Evolutionary conservation across 1,284 basidiomycete species (phyloP), one percentile per base, ranked within the genome.

Genomic region (Rhodotorula mucilaginosa): DNA sequence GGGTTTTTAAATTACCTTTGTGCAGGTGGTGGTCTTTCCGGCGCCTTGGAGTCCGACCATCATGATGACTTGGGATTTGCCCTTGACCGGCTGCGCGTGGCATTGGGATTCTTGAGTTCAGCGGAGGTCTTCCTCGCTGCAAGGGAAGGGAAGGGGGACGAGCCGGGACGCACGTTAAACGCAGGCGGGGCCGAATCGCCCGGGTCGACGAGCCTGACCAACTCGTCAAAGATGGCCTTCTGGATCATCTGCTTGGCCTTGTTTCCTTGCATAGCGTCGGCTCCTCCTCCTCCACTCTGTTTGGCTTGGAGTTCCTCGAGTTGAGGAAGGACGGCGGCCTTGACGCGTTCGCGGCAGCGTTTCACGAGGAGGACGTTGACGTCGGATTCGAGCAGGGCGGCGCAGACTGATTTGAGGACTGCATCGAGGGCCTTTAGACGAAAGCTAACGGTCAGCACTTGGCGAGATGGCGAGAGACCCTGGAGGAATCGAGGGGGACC

Each of bases 11-110:
- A 67, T 58, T 16, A 82, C 80, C 78, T 97, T 96, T 21, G 94
- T 97, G 82, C 95, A 98, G 65, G 94, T 97, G 46, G 96, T 99
- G 5, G 96, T 99, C 85, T 99, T 99, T 61, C 96, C 97, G 65
- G 96, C 96, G 68, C 96, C 96, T 88, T 97, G 93, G 60, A 97
- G 86, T 82, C 94, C 94, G 69, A 97, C 94, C 51, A 93, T 92
- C 97, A 99, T 99, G 78, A 99, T 89, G 16, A 99, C 90, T 82
- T 97, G 97, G 23, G 89, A 83, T 79, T 95, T 91, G 0, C 94
- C 95, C 82, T 99, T 99, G 83, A 90, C 92, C 5, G 96, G 96
- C 82, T 97, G 97, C 82, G 34, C 26, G 5, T 7, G 4, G 5
- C 21, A 16, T 23, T 8, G 0, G 26, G 23, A 16, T 3, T 15